phyloP scores from a whole-genome alignment of 148 eudicot genomes.

The Rhododendron mucronatum region DNA sequence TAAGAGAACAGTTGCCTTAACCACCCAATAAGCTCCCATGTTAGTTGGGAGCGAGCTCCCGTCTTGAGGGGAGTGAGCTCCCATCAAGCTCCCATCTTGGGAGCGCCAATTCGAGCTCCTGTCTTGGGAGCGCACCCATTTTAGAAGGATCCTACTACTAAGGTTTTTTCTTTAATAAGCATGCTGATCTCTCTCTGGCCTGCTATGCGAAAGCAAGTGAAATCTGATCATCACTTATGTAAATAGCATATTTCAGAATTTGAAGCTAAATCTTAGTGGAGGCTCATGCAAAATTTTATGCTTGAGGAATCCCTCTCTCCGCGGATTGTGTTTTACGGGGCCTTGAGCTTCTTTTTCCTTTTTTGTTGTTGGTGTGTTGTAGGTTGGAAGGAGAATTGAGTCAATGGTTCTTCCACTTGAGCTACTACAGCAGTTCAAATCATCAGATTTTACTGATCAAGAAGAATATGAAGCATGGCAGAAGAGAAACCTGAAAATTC shows the following conservation, averaged over 20 bases:
- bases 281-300: not conserved
- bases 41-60: too few relatives aligned
- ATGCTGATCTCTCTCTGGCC: not conserved
- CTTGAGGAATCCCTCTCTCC: not conserved
- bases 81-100: too few relatives aligned
- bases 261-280: not conserved
- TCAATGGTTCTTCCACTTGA: conserved; percentile 86
- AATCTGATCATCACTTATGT: not conserved
- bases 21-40: too few relatives aligned
- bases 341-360: not conserved
- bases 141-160: not conserved
- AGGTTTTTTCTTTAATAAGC: not conserved
- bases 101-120: too few relatives aligned
- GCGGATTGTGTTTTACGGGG: not conserved
- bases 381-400: conserved; percentile 86
- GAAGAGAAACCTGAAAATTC: conserved; percentile 72
- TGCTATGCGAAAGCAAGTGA: not conserved
- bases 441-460: conserved; percentile 78
- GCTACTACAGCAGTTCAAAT: conserved; percentile 85
- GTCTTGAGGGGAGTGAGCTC: too few relatives aligned
- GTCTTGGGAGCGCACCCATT: not conserved
- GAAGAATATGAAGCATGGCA: conserved; percentile 88
- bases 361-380: conserved; percentile 14
- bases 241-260: not conserved
- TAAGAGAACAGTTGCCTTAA: too few relatives aligned